Evolutionary conservation across 2,329 filamentous ascomycete species (phyloP).

Genomic region (Grosmannia serpens): DNA sequence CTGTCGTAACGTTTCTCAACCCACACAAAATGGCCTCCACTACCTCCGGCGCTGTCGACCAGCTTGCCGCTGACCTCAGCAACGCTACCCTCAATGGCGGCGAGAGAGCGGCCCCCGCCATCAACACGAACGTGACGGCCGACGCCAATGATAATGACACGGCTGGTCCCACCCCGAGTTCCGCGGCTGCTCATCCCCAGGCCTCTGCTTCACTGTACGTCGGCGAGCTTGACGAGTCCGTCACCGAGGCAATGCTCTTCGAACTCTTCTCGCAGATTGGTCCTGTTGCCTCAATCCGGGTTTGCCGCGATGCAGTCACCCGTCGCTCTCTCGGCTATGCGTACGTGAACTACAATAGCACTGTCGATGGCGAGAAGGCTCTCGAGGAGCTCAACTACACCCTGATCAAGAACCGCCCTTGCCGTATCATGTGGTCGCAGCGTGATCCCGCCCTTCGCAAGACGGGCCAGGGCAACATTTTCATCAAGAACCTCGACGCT

Average conservation of each 20-base stretch:
- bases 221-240: conserved; percentile 91
- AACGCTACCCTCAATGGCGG: conserved; percentile 58
- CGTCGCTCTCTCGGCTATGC: conserved; percentile 97
- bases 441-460: conserved; percentile 97
- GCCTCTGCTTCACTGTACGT: conserved; percentile 98
- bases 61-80: conserved; percentile 68
- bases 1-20: conserved; percentile 13
- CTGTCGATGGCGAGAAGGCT: conserved; percentile 89
- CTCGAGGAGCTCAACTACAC: conserved; percentile 99
- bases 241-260: conserved; percentile 99
- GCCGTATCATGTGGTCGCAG: conserved; percentile 99
- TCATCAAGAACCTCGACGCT: conserved; percentile 99
- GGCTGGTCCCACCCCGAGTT: conserved; percentile 59
- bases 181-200: conserved; percentile 65
- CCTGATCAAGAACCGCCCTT: conserved; percentile 94
- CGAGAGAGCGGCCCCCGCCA: conserved; percentile 52
- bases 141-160: conserved; percentile 47
- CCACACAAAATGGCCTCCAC: conserved; percentile 46
- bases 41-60: conserved; percentile 55
- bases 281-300: conserved; percentile 96
- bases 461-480: conserved; percentile 98
- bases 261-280: conserved; percentile 99
- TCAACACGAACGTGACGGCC: conserved; percentile 61
- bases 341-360: conserved; percentile 99
- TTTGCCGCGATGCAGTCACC: conserved; percentile 97